Conservation (phyloP, 306 rosid genomes). For the Prunus armeniaca region DNA sequence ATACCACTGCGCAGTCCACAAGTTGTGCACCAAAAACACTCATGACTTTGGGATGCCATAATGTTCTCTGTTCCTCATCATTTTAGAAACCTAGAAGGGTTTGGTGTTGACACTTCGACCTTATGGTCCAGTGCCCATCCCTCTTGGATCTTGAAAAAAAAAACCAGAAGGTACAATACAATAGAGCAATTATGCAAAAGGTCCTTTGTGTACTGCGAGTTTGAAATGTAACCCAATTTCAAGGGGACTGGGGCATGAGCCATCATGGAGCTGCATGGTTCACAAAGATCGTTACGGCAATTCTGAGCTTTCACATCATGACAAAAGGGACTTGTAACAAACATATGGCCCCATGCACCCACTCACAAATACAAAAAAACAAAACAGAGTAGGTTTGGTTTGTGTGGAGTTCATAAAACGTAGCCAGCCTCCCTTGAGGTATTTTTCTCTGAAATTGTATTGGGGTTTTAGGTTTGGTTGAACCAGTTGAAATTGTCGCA, state of each 20-base stretch:
- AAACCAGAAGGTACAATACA: slow-evolving; percentile 5
- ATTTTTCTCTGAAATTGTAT: not conserved
- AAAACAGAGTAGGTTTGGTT: not conserved
- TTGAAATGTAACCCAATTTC: slow-evolving; percentile 10
- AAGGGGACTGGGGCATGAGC: slow-evolving; percentile 18
- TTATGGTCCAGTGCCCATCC: slow-evolving; percentile 22
- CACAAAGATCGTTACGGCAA: slow-evolving; percentile 2
- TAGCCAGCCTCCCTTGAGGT: not conserved
- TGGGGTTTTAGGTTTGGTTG: not conserved
- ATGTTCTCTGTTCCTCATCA: slow-evolving; percentile 14
- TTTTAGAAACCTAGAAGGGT: not conserved
- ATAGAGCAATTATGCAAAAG: slow-evolving; percentile 19
- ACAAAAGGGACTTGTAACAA: not conserved
- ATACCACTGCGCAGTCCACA: not conserved
- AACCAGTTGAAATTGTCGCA: not conserved
- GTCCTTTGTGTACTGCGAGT: not conserved
- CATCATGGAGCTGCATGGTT: not conserved
- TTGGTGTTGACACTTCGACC: slow-evolving; percentile 28
- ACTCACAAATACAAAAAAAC: not conserved
- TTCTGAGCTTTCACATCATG: slow-evolving; percentile 11
- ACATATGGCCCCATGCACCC: slow-evolving; percentile 1
- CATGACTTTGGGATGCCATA: slow-evolving; percentile 12
- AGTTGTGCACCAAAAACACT: not conserved
- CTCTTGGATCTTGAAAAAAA: not conserved
- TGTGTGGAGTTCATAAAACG: not conserved